phyloP scores from a whole-genome alignment of 768 basidiomycete species.

The Termitomyces sp. region DNA sequence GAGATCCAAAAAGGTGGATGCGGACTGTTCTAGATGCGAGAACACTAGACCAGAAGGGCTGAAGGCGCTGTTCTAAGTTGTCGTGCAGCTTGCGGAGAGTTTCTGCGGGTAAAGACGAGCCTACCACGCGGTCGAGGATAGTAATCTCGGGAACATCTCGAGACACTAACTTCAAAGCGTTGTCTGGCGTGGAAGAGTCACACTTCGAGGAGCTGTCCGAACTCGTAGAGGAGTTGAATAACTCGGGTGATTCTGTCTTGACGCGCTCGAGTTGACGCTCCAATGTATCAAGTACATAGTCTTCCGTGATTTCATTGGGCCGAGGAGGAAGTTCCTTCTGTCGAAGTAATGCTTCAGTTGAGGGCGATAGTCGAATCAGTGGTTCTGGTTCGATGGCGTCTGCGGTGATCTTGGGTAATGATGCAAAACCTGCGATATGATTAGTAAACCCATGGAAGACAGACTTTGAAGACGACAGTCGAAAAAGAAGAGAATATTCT shows the following conservation, averaged over 20 bases:
- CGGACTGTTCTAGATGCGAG: slow-evolving; percentile 58
- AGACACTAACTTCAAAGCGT: neutral
- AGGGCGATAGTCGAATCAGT: slow-evolving; percentile 21
- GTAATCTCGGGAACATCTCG: neutral
- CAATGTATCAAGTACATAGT: slow-evolving; percentile 49
- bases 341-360: slow-evolving; percentile 45
- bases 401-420: slow-evolving; percentile 54
- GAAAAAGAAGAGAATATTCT: neutral
- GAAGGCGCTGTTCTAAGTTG: slow-evolving; percentile 73
- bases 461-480: neutral
- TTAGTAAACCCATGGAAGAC: neutral
- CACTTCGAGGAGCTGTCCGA: slow-evolving; percentile 15
- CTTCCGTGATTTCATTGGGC: slow-evolving; percentile 55
- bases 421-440: slow-evolving; percentile 54
- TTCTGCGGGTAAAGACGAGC: slow-evolving; percentile 18
- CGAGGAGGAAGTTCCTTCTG: slow-evolving; percentile 46
- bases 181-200: neutral
- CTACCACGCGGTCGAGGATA: slow-evolving; percentile 1
- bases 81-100: slow-evolving; percentile 51
- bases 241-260: slow-evolving; percentile 18
- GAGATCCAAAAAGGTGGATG: slow-evolving; percentile 52
- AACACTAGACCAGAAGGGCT: slow-evolving; percentile 76
- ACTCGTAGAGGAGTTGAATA: slow-evolving; percentile 3
- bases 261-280: slow-evolving; percentile 44
- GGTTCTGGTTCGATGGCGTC: slow-evolving; percentile 23